These are phyloP conservation scores for Medakamo hakoo DNA, from an alignment of 139 green algal genomes.

Conservation along the genomic window DNA sequence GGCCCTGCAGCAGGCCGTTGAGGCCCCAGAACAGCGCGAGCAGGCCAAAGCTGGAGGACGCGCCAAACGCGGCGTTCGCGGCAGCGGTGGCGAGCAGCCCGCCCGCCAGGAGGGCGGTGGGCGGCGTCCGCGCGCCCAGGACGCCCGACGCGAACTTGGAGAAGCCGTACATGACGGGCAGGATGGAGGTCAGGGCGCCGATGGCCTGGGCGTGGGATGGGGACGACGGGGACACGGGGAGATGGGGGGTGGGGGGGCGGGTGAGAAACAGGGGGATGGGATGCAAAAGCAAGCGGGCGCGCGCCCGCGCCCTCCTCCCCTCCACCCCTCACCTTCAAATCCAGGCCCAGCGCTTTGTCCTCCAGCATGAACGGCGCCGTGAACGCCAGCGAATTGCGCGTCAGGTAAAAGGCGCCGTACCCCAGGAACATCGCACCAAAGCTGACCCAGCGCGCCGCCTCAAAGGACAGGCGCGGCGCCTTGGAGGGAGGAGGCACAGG, in stretches of 20 bases:
- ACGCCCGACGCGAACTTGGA: constrained; percentile 71
- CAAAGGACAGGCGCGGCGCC: background rate
- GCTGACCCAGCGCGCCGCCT: background rate
- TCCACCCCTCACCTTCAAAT: background rate
- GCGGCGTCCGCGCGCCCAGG: constrained; percentile 49
- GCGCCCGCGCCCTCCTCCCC: background rate
- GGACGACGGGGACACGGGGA: background rate
- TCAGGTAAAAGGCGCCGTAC: constrained; percentile 75
- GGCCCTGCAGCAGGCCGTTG: constrained; percentile 69
- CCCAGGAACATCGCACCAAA: background rate
- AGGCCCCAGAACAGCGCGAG: constrained; percentile 58
- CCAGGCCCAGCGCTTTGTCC: constrained; percentile 29
- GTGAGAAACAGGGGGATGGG: background rate
- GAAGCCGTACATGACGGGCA: constrained; percentile 64
- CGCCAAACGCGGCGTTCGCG: constrained; percentile 70
- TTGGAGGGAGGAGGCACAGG: background rate
- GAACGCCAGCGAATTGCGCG: constrained; percentile 69
- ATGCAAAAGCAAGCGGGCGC: background rate
- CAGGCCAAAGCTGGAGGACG: constrained; percentile 47
- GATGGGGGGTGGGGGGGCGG: background rate
- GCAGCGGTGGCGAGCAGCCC: constrained; percentile 63
- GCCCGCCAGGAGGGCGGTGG: constrained; percentile 55
- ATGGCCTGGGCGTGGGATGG: constrained; percentile 17
- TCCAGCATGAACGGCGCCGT: constrained; percentile 74
- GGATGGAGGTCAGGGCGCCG: constrained; percentile 70